phyloP scores from a whole-genome alignment of 2,329 filamentous ascomycete species.

The Coniochaeta ligniaria region DNA sequence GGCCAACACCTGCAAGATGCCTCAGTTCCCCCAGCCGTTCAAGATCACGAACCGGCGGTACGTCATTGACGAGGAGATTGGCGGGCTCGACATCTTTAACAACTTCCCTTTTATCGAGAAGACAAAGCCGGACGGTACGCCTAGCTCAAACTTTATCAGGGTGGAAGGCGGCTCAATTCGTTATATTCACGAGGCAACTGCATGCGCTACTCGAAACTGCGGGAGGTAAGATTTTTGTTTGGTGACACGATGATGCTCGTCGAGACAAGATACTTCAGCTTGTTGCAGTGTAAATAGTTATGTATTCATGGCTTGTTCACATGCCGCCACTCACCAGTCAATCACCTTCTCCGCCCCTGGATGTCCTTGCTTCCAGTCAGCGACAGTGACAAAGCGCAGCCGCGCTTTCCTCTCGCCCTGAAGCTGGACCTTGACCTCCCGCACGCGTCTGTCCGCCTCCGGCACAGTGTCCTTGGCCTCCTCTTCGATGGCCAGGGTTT shows the following conservation, averaged over 20 bases:
- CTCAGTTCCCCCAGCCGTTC: conserved; percentile 19
- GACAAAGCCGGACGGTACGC: conserved; percentile 10
- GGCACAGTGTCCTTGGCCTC: neutral
- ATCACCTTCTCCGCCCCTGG: neutral
- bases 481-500: neutral
- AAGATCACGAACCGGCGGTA: conserved; percentile 21
- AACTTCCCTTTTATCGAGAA: conserved; percentile 20
- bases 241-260: too few relatives aligned
- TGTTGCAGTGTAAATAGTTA: too few relatives aligned
- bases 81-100: conserved; percentile 19
- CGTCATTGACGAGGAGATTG: conserved; percentile 20
- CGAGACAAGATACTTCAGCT: too few relatives aligned
- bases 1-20: conserved; percentile 8
- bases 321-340: neutral
- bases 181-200: conserved; percentile 16
- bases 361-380: neutral
- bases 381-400: neutral
- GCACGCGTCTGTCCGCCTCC: neutral
- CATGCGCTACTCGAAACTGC: conserved; percentile 13
- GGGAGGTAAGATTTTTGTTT: conserved; percentile 3
- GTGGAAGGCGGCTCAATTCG: conserved; percentile 14
- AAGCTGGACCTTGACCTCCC: neutral
- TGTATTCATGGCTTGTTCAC: too few relatives aligned
- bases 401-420: neutral
- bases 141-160: conserved; percentile 13